Base-by-base conservation (phyloP, 2,329 filamentous ascomycete species). In the Conoideocrella luteorostrata region DNA sequence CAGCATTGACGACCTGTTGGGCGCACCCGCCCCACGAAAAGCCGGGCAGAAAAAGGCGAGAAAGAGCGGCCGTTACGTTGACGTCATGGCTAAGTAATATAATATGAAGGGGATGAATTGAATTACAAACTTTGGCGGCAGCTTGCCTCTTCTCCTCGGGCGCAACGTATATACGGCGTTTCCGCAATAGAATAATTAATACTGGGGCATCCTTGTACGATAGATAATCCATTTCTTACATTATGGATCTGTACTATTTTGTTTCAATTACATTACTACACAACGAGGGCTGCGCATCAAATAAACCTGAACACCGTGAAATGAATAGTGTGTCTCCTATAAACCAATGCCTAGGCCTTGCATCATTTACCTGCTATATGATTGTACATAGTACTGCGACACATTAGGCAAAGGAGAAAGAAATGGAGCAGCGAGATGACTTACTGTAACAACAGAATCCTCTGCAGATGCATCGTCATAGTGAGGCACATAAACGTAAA, bases 1-100 rank as follows among this genome's bases (percentile, higher is more conserved):
- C 64, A 93, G 86, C 55, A 94, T 98, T 58, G 93, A 98, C 56
- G 93, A 98, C 62, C 70, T 98, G 50, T 70, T 98, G 18, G 87
- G 87, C 5, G 82, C 85, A 4, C 79, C 85, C 4, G 78, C 74
- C 23, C 77, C 85, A 15, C 77, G 86, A 50, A 90, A 86, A 55
- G 69, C 73, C 5, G 74, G 74, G 1, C 68, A 58, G 51, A 86
- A 80, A 62, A 88, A 85, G 63, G 72, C 78, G 56, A 88, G 88
- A 71, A 95, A 89, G 72, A 81, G 84, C 18, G 84, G 88, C 23
- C 74, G 90, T 22, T 98, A 98, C 71, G 83, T 98, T 23, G 93
- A 98, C 74, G 88, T 98, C 47, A 96, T 97, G 89, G 86, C 85
- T 9, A 83, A 87, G 57, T 76, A 66, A 35, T 13, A 13, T 30